Evolutionary conservation across 1,284 basidiomycete genomes (phyloP), one percentile per base, ranked within the genome.

Genomic region (Somion occarium): DNA sequence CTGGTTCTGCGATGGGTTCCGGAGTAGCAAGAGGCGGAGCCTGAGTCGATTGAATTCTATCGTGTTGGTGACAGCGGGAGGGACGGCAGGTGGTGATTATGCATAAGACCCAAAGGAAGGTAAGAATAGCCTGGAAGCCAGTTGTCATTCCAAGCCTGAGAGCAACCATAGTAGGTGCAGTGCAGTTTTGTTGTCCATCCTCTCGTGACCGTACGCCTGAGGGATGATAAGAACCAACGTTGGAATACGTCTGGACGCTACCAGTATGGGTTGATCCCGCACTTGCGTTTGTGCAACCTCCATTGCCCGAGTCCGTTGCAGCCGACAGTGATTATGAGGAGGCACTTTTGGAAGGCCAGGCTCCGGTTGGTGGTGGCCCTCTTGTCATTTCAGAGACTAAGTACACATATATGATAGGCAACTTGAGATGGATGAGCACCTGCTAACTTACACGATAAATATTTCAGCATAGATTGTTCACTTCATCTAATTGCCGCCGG

Each of bases 121-220:
- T 56, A 54, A 41, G 61, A 62, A 12, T 58, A 26, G 15, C 50
- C 44, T 15, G 52, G 38, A 41, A 59, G 58, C 61, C 61, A 64
- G 23, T 59, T 55, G 18, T 59, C 59, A n/a, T 54, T 45, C 65
- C 65, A 67, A 5, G 55, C 56, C 12, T 55, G 43, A 11, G 60
- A 56, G 30, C 63, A 64, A n/a, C n/a, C n/a, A 3, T 56, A 54
- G 47, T 68, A 68, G 42, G 64, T 66, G 1, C 22, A 43, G 63
- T 48, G 30, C 58, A 59, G n/a, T n/a, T n/a, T 26, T 5, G 44
- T 3, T 12, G 24, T n/a, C 15, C 26, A 23, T 46, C 15, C 15
- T 7, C 15, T 7, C 15, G 30, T 34, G 7, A 7, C 30, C 30
- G 15, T 44, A 15, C 7, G 15, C 15, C 15, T 7, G 7, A 34